Percentiles rank a stretch among this genome's conserved stretches.
Evolutionary conservation across 2,329 filamentous ascomycete species (phyloP).

Genomic region (Hymenoscyphus linearis): DNA sequence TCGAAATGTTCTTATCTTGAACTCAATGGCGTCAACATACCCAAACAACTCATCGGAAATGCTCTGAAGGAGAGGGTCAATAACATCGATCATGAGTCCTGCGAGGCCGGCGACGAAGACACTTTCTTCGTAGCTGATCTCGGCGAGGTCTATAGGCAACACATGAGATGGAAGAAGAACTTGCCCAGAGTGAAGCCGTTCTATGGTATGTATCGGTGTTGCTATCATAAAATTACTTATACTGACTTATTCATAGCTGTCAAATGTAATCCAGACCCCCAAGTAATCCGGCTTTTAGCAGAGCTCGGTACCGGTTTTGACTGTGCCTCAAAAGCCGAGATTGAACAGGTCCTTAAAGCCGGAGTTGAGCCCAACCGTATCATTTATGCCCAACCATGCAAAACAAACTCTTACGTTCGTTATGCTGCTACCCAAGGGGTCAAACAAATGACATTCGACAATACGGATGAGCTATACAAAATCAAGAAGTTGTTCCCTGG

Average conservation of each 20-base stretch:
- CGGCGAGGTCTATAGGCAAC: slow-evolving; percentile 97
- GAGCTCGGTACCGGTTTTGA: slow-evolving; percentile 92
- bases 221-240: background rate
- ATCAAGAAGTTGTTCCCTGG: slow-evolving; percentile 86
- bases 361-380: slow-evolving; percentile 84
- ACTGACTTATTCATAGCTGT: slow-evolving; percentile 56
- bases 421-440: slow-evolving; percentile 81
- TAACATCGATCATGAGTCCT: slow-evolving; percentile 78
- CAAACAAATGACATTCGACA: slow-evolving; percentile 99
- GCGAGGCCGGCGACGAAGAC: slow-evolving; percentile 90
- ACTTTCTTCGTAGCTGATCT: slow-evolving; percentile 98
- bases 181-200: slow-evolving; percentile 90
- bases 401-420: slow-evolving; percentile 96
- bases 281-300: slow-evolving; percentile 81
- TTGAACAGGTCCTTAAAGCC: slow-evolving; percentile 81
- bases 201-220: slow-evolving; percentile 74
- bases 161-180: slow-evolving; percentile 95
- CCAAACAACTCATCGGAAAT: slow-evolving; percentile 80
- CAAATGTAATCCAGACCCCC: slow-evolving; percentile 95
- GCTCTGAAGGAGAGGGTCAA: slow-evolving; percentile 82
- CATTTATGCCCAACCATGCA: slow-evolving; percentile 99
- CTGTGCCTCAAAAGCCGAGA: slow-evolving; percentile 96
- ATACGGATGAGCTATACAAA: slow-evolving; percentile 96
- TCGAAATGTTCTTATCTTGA: slow-evolving; percentile 26
- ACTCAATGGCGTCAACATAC: slow-evolving; percentile 31